Evolutionary conservation across 148 eudicot genomes (phyloP).

Genomic region (Agrostemma githago): DNA sequence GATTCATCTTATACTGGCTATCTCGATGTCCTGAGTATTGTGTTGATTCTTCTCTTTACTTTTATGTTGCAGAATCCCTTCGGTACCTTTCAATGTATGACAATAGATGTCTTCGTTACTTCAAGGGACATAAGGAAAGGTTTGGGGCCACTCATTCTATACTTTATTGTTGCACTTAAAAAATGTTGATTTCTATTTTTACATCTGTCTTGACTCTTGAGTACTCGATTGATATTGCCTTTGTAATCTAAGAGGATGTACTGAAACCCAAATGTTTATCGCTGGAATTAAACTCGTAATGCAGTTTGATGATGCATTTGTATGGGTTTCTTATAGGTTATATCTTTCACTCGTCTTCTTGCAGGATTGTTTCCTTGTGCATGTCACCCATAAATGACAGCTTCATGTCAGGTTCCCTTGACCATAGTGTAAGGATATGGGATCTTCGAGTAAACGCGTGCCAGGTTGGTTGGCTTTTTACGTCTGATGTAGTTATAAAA

Average conservation of each 20-base stretch:
- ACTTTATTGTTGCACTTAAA: not conserved
- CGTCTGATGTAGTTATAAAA: conserved; percentile 6
- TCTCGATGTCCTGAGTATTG: not conserved
- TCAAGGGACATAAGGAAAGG: conserved; percentile 96
- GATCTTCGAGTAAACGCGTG: conserved; percentile 97
- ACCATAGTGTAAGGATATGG: conserved; percentile 96
- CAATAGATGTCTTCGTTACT: conserved; percentile 90
- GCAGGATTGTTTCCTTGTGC: conserved; percentile 90
- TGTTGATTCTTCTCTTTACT: conserved; percentile 6
- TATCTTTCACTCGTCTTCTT: conserved; percentile 23
- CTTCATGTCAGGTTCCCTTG: conserved; percentile 98
- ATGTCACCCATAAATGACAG: conserved; percentile 97
- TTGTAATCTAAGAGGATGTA: not conserved
- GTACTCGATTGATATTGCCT: not conserved
- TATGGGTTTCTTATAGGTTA: not conserved
- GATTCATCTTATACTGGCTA: not conserved
- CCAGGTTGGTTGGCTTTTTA: conserved; percentile 64
- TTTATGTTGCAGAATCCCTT: conserved; percentile 55
- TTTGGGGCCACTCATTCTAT: conserved; percentile 23
- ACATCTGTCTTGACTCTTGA: not conserved
- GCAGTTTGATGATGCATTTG: not conserved
- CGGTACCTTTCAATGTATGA: conserved; percentile 96
- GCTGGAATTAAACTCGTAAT: not conserved
- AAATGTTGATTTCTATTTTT: not conserved
- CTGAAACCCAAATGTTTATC: not conserved